phyloP scores from a whole-genome alignment of 768 basidiomycete species.

The Boletus reticuloceps region DNA sequence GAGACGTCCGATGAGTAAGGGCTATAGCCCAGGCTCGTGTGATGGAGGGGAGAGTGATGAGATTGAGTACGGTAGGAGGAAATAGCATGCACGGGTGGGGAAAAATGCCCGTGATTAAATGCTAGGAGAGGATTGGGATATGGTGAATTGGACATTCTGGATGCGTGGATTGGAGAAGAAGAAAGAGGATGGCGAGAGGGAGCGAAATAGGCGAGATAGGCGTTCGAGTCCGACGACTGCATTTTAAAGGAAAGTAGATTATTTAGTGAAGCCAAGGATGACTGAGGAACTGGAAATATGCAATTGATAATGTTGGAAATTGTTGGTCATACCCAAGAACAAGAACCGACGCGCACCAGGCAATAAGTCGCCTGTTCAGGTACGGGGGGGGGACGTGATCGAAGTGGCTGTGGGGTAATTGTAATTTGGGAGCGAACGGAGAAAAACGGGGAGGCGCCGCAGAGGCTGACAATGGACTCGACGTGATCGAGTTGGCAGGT shows the following conservation, averaged over 20 bases:
- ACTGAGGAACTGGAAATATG: conserved; percentile 27
- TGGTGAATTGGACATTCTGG: conserved; percentile 23
- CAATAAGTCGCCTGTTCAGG: conserved; percentile 28
- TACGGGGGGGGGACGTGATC: conserved; percentile 28
- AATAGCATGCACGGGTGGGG: conserved; percentile 12
- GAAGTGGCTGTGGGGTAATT: conserved; percentile 34
- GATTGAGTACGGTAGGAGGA: conserved; percentile 20
- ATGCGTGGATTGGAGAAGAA: conserved; percentile 11
- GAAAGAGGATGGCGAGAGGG: conserved; percentile 15
- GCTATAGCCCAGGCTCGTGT: conserved; percentile 25
- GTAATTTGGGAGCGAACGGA: conserved; percentile 22
- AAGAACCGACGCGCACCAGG: conserved; percentile 31
- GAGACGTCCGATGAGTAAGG: conserved; percentile 39
- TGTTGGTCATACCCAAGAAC: conserved; percentile 33
- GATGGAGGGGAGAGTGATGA: conserved; percentile 15
- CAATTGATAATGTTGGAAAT: conserved; percentile 36
- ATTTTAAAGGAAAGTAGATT: conserved; percentile 30
- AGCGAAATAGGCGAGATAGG: conserved; percentile 21
- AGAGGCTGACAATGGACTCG: conserved; percentile 3
- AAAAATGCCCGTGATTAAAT: conserved; percentile 20
- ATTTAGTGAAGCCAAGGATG: too few relatives aligned
- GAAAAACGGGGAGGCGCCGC: conserved; percentile 18
- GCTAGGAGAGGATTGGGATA: conserved; percentile 20
- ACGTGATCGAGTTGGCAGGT: conserved; percentile 3
- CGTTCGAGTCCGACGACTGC: conserved; percentile 20